A percentile compares a stretch with the other conserved stretches of the same genome.
Conservation (phyloP, 2,329 filamentous ascomycete species). For the Penicillium sp. region DNA sequence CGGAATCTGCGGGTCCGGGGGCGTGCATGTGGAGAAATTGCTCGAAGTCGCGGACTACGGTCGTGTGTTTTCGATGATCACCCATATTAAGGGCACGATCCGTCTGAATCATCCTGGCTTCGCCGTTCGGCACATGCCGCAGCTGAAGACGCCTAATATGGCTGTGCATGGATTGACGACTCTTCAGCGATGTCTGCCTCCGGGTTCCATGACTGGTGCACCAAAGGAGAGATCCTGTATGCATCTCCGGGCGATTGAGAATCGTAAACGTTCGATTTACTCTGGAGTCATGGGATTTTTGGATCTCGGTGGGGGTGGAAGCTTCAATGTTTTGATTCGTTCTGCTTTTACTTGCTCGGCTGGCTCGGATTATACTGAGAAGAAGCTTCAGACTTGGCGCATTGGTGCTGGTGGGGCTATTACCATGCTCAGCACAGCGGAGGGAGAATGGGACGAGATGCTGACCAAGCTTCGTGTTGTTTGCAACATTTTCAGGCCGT, state of each 20-base stretch:
- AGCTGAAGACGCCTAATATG: conserved; percentile 35
- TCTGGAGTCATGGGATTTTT: conserved; percentile 89
- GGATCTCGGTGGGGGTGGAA: conserved; percentile 79
- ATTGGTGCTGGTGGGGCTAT: conserved; percentile 90
- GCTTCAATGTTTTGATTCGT: conserved; percentile 90
- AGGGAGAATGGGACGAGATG: conserved; percentile 91
- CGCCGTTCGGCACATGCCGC: conserved; percentile 33
- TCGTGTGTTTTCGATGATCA: conserved; percentile 88
- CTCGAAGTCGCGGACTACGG: conserved; percentile 89
- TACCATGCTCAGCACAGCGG: conserved; percentile 76
- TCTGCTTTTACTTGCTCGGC: conserved; percentile 63
- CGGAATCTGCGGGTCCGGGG: conserved; percentile 73
- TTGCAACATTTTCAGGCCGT: conserved; percentile 42
- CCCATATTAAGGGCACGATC: conserved; percentile 71
- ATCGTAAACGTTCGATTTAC: conserved; percentile 69
- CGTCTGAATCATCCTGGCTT: conserved; percentile 29
- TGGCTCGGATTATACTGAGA: conserved; percentile 15
- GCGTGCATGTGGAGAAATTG: conserved; percentile 73
- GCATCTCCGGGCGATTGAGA: conserved; percentile 71
- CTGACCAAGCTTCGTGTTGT: conserved; percentile 64
- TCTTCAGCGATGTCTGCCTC: conserved; percentile 75
- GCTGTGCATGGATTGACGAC: conserved; percentile 66
- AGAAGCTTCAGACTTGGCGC: conserved; percentile 59
- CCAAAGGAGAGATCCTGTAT: conserved; percentile 93
- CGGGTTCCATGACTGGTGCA: conserved; percentile 94